These are phyloP conservation scores for Triticum timopheevii DNA, from an alignment of 176 grass and related monocot genomes.

Conservation along the genomic window DNA sequence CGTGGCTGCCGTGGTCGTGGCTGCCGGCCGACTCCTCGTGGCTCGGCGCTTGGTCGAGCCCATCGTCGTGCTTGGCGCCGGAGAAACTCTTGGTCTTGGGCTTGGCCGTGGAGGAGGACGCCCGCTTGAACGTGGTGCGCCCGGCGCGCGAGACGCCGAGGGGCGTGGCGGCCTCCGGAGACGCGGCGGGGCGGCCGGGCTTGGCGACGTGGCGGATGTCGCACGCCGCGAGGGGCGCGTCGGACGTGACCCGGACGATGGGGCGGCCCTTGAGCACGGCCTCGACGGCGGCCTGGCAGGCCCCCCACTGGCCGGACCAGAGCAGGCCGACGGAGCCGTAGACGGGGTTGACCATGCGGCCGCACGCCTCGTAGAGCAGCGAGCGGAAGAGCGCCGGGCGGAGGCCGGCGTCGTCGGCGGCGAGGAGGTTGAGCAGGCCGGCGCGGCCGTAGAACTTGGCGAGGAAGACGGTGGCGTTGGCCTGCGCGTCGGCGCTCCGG, in stretches of 20 bases:
- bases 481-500: conserved; percentile 54
- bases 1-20: conserved; percentile 14
- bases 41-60: conserved; percentile 1
- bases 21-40: conserved; percentile 49
- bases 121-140: conserved; percentile 48
- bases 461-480: conserved; percentile 76
- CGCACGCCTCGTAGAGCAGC: conserved; percentile 56
- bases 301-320: conserved; percentile 55
- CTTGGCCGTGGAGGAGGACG: conserved; percentile 20
- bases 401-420: conserved; percentile 39
- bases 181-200: neutral
- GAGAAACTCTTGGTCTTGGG: neutral
- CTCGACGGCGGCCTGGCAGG: conserved; percentile 65
- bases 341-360: conserved; percentile 62
- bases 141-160: conserved; percentile 28
- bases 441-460: conserved; percentile 86
- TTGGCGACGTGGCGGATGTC: conserved; percentile 61
- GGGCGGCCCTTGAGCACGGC: conserved; percentile 61
- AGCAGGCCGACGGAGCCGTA: conserved; percentile 65
- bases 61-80: neutral
- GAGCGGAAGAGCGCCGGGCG: conserved; percentile 49
- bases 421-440: conserved; percentile 66
- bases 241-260: conserved; percentile 40
- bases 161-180: neutral
- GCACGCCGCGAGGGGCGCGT: conserved; percentile 28